These are phyloP conservation scores for Neoboletus magnificus DNA, from an alignment of 768 basidiomycete genomes.

Conservation along the genomic window DNA sequence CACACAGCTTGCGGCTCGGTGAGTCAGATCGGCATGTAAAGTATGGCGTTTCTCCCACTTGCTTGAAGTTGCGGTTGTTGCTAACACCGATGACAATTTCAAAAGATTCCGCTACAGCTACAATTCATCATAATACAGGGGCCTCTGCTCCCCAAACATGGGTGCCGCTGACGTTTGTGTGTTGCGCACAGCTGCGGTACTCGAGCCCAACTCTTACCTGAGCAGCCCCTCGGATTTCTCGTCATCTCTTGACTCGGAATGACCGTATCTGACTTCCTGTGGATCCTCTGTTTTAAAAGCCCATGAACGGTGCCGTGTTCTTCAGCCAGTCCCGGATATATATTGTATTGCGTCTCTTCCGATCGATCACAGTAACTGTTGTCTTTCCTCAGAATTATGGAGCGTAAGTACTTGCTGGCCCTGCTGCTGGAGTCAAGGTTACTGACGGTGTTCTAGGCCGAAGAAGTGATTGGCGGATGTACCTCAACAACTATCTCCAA, in stretches of 20 bases:
- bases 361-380: background rate
- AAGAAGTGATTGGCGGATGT: constrained; percentile 28
- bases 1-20: constrained; percentile 28
- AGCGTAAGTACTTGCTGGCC: constrained; percentile 10
- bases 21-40: constrained; percentile 29
- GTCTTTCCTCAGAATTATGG: constrained; percentile 10
- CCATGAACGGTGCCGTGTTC: background rate
- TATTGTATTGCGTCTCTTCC: background rate
- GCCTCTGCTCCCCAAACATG: constrained; percentile 16
- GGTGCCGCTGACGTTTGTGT: constrained; percentile 5
- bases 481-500: constrained; percentile 31
- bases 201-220: constrained; percentile 10
- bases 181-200: constrained; percentile 18
- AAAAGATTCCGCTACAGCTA: constrained; percentile 18
- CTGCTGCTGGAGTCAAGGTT: background rate
- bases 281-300: constrained; percentile 23
- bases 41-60: constrained; percentile 23
- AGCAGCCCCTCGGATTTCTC: constrained; percentile 11
- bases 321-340: constrained; percentile 8
- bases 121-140: constrained; percentile 1
- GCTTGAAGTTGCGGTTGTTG: constrained; percentile 17
- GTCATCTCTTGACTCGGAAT: constrained; percentile 25
- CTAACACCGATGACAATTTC: constrained; percentile 19
- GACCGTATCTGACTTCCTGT: constrained; percentile 25
- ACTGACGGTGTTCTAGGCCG: constrained; percentile 13